These are phyloP conservation scores for Capsella rubella DNA, from an alignment of 441 rosid genomes.

Conservation along the genomic window DNA sequence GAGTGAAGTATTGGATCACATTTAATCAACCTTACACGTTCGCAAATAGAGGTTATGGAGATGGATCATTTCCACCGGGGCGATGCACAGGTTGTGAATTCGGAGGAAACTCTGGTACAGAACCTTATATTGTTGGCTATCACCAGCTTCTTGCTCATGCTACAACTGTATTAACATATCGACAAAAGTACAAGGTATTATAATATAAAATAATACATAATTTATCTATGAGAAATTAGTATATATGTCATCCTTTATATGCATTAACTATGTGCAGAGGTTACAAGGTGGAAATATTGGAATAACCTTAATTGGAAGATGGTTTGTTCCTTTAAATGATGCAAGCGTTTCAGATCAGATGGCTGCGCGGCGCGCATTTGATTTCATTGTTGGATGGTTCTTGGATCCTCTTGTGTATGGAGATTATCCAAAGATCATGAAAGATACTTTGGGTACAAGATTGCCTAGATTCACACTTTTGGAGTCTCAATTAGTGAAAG, in stretches of 20 bases:
- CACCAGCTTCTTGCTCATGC: neutral
- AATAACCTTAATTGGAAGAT: neutral
- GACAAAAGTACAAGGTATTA: neutral
- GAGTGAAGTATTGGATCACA: slow-evolving; percentile 2
- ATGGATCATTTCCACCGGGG: neutral
- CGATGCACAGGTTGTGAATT: neutral
- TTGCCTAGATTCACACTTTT: neutral
- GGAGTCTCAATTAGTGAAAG: neutral
- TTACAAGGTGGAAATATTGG: neutral
- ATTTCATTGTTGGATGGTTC: slow-evolving; percentile 1
- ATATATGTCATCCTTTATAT: no score
- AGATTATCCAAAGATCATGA: neutral
- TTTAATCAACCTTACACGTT: neutral
- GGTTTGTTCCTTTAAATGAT: neutral
- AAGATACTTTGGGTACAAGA: neutral
- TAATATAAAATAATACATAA: no score
- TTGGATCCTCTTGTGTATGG: neutral
- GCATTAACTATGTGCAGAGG: neutral
- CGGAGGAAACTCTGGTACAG: neutral
- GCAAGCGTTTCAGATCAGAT: neutral
- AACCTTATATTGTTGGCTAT: neutral
- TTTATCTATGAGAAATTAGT: no score
- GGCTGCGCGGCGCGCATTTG: neutral
- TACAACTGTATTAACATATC: neutral
- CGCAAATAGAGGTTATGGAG: neutral